phyloP scores from a whole-genome alignment of 306 rosid genomes.

The Trichosanthes truncata region DNA sequence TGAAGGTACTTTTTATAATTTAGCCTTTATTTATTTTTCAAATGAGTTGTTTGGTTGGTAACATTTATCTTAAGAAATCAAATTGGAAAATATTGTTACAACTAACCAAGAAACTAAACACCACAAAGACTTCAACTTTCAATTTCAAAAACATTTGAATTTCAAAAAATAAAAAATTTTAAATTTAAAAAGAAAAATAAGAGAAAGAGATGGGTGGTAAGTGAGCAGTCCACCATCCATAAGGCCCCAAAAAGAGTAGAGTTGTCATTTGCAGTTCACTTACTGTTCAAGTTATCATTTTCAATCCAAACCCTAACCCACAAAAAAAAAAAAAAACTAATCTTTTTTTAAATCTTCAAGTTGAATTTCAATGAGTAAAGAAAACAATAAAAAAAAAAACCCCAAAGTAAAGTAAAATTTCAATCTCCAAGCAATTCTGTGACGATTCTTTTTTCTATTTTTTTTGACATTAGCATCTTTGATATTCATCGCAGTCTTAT shows the following conservation, averaged over 20 bases:
- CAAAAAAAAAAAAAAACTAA: neutral
- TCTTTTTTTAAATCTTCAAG: neutral
- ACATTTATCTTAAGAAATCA: neutral
- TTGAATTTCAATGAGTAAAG: neutral
- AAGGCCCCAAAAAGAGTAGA: conserved; percentile 4
- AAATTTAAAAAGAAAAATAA: neutral
- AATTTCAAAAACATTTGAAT: neutral
- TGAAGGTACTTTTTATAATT: too few species aligned
- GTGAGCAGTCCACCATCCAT: conserved; percentile 4
- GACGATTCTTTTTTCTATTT: too few species aligned
- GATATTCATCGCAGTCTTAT: neutral
- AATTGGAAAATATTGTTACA: neutral
- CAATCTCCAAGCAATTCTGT: conserved; percentile 4
- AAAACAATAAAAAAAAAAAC: neutral
- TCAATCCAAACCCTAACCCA: conserved; percentile 10
- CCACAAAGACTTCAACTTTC: neutral
- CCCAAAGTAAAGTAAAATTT: neutral
- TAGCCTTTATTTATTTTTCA: too few species aligned
- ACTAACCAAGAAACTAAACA: neutral
- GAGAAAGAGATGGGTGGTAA: neutral
- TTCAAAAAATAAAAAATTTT: neutral
- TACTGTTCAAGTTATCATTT: conserved; percentile 4
- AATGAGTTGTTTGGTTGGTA: neutral
- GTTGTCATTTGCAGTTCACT: conserved; percentile 14
- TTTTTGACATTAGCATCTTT: neutral